Evolutionary conservation across 768 basidiomycete genomes (phyloP).

Genomic region (Epithele typhae): DNA sequence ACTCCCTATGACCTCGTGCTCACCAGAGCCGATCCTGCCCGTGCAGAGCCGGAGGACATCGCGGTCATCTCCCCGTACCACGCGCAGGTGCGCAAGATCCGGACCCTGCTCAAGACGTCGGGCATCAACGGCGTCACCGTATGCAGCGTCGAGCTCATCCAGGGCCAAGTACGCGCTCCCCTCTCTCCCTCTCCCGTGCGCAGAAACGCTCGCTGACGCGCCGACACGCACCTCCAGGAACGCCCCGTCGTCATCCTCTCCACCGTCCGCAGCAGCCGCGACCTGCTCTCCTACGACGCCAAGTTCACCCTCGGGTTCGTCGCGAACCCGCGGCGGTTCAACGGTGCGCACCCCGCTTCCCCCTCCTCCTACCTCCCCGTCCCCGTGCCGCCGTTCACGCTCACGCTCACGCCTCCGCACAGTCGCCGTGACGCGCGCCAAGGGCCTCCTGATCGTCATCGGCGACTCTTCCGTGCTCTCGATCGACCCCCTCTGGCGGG

Average conservation of each 20-base stretch:
- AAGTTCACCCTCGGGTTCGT: slow-evolving; percentile 30
- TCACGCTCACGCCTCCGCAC: not conserved
- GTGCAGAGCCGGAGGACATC: slow-evolving; percentile 27
- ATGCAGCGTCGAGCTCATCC: slow-evolving; percentile 38
- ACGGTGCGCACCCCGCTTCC: slow-evolving; percentile 49
- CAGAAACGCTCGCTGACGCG: not conserved
- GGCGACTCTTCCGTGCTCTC: slow-evolving; percentile 56
- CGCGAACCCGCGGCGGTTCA: slow-evolving; percentile 31
- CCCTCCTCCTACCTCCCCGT: not conserved
- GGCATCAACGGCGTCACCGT: slow-evolving; percentile 25
- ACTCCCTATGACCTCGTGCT: not conserved
- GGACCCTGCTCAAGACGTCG: slow-evolving; percentile 16
- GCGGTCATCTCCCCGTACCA: slow-evolving; percentile 38
- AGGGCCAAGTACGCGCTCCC: slow-evolving; percentile 36
- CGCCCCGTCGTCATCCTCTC: slow-evolving; percentile 34
- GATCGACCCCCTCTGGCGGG: slow-evolving; percentile 56
- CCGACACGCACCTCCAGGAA: no score
- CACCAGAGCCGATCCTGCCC: not conserved
- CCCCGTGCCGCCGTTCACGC: not conserved
- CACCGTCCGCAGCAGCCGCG: slow-evolving; percentile 30
- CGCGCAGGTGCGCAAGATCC: slow-evolving; percentile 33
- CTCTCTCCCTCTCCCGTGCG: not conserved
- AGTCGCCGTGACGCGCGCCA: slow-evolving; percentile 67
- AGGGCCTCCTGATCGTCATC: slow-evolving; percentile 58
- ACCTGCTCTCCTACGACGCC: slow-evolving; percentile 24